Base-by-base conservation (phyloP, 352 stramenopile genomes). In the Phytophthora melonis region DNA sequence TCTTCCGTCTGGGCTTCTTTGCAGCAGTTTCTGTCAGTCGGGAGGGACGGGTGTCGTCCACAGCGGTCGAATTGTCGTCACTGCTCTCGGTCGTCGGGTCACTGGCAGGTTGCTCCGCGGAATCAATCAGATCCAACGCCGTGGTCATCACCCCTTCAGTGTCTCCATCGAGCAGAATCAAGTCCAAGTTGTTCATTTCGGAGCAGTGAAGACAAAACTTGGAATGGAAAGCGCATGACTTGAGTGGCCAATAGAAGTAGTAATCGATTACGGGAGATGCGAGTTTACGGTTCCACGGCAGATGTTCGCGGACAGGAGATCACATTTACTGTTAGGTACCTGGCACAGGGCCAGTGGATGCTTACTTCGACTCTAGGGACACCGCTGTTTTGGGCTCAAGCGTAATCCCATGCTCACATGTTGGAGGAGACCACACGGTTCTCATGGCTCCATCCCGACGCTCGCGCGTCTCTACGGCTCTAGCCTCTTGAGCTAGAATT, bases 101-200 rank as follows among this genome's bases (percentile, higher is more conserved):
- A 43, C 19, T n/a, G 13, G 11, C 21, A 25, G 21, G 5, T 14
- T 50, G 11, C 8, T 50, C 32, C 14, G 45, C 50, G n/a, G 39
- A 49, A 14, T 56, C 25, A 7, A 63, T 49, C 36, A 69, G 61
- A 23, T 11, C 49, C 21, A 60, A 32, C 16, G 49, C 49, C 18
- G 61, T 23, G 13, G 39, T 27, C 58, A 56, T 19, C 8, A 65
- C 25, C 3, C 18, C 13, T 47, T 45, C 43, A 45, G 47, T 49
- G 25, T 32, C 63, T 59, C 21, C 53, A 25, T 63, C 39, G 10
- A 39, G 13, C n/a, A 69, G 27, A 27, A 57, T 10, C 63, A 69
- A 49, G 25, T 57, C 63, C 25, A 58, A 11, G 9, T 32, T 41
- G 61, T 45, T 36, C 50, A 68, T 68, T 34, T 10, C 39, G 16